Evolutionary conservation across 352 stramenopile genomes (phyloP), one percentile per base, ranked within the genome.

Genomic region (Phytophthora sp.): DNA sequence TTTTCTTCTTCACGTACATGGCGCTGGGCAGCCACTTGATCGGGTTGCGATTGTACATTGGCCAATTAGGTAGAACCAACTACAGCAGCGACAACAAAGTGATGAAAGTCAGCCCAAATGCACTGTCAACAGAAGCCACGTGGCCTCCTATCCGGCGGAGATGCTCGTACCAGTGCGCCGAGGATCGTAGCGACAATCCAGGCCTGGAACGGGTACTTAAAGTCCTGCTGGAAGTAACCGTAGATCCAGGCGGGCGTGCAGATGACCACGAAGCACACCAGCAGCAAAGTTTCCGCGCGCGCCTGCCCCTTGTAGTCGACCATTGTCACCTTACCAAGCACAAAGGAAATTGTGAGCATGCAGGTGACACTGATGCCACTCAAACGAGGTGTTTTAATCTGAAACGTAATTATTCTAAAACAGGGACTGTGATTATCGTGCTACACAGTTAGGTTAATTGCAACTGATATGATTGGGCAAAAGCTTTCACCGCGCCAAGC

Each of bases 241-340:
- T 93, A 93, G 76, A 95, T 71, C 87, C 87, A 95, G 50, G 85
- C 84, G 35, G 87, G 87, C 39, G 80, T 73, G 73, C 87, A 95
- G 69, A 94, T 77, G 36, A 94, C 45, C 57, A 82, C 61, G 56
- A 93, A 94, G 57, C 82, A 89, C 61, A 84, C 46, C 55, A 83
- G 39, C 57, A 94, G 71, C 24, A 87, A 56, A 42, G 73, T 78
- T 66, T 95, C 87, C 4, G 85, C 84, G 46, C 87, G 70, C 36
- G 74, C 75, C 51, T 95, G 87, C 18, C 87, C 87, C 68, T 91
- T 91, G 79, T 95, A 95, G 79, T 95, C 87, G 27, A 95, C 87
- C 87, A 95, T 95, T 21, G 6, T 27, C 16, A 13, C 23, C 38
- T 45, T 26, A n/a, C n/a, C n/a, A n/a, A n/a, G n/a, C n/a, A n/a